Conservation (phyloP, 2,329 filamentous ascomycete genomes). For the Apiospora marii region DNA sequence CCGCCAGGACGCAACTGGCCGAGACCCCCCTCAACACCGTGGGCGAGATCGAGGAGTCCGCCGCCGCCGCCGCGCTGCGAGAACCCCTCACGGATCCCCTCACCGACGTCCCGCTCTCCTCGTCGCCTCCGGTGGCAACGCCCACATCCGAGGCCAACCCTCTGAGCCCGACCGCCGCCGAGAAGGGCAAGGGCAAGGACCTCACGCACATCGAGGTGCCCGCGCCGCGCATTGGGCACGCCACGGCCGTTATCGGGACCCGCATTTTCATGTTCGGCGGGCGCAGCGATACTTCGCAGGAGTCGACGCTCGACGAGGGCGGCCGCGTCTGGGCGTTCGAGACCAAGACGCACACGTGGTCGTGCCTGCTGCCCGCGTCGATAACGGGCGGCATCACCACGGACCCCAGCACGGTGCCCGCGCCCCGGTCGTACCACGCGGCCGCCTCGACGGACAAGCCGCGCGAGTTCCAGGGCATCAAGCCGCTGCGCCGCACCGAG, state of each 20-base stretch:
- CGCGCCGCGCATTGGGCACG: constrained; percentile 74
- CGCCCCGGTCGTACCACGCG: constrained; percentile 75
- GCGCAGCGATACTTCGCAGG: constrained; percentile 68
- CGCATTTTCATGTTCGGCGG: constrained; percentile 86
- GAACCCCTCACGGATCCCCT: constrained; percentile 50
- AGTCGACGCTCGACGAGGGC: constrained; percentile 75
- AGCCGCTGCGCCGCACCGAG: constrained; percentile 45
- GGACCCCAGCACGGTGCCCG: constrained; percentile 54
- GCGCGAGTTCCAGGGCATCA: constrained; percentile 52
- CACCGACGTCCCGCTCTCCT: constrained; percentile 51
- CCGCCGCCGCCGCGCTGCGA: constrained; percentile 34
- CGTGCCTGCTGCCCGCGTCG: constrained; percentile 64
- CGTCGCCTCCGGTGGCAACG: constrained; percentile 37
- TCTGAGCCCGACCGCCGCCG: constrained; percentile 23
- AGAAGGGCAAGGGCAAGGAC: constrained; percentile 51
- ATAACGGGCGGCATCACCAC: constrained; percentile 38
- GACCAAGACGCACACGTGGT: constrained; percentile 70
- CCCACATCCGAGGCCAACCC: constrained; percentile 25
- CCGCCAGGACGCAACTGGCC: constrained; percentile 40
- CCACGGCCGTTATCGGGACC: constrained; percentile 71
- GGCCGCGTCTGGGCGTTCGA: constrained; percentile 82
- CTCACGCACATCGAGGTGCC: constrained; percentile 58
- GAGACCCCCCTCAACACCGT: constrained; percentile 28
- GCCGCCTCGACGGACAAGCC: constrained; percentile 65
- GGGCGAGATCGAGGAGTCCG: constrained; percentile 29